Percentiles rank a stretch among this genome's conserved stretches.
These are phyloP conservation scores for Boletus speciosus DNA, from an alignment of 768 basidiomycete genomes.

Conservation along the genomic window DNA sequence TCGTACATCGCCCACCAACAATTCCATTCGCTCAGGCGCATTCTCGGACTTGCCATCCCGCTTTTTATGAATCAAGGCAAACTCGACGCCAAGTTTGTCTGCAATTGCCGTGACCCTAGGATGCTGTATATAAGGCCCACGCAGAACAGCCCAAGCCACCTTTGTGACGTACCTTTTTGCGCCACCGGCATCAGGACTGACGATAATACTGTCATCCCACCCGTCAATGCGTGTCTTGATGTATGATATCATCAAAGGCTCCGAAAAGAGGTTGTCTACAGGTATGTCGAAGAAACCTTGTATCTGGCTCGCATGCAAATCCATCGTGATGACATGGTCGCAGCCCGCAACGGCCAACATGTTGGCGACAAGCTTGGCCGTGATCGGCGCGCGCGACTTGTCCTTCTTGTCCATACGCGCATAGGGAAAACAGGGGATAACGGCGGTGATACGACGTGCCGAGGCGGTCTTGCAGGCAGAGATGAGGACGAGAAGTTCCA, in stretches of 20 bases:
- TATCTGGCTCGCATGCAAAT: conserved; percentile 95
- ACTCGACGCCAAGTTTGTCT: conserved; percentile 92
- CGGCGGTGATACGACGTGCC: conserved; percentile 92
- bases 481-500: conserved; percentile 98
- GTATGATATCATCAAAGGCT: conserved; percentile 91
- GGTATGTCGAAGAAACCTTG: conserved; percentile 99
- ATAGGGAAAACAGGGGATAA: conserved; percentile 97
- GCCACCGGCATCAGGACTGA: conserved; percentile 96
- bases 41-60: conserved; percentile 64
- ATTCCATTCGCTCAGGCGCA: conserved; percentile 81
- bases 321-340: conserved; percentile 99
- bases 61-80: conserved; percentile 92
- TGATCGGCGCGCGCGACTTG: conserved; percentile 92
- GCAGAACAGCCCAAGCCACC: neutral
- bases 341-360: conserved; percentile 97
- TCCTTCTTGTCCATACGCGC: conserved; percentile 98
- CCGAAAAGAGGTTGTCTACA: conserved; percentile 95
- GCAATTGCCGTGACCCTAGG: conserved; percentile 88
- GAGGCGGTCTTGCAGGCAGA: conserved; percentile 98
- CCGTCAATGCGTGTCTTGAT: conserved; percentile 82
- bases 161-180: conserved; percentile 80
- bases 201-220: conserved; percentile 88
- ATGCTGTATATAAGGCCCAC: conserved; percentile 9
- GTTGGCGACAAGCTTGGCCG: conserved; percentile 96
- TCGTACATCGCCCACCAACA: conserved; percentile 90